Conservation (phyloP, 1,284 basidiomycete species). For the Moniliella sp. region DNA sequence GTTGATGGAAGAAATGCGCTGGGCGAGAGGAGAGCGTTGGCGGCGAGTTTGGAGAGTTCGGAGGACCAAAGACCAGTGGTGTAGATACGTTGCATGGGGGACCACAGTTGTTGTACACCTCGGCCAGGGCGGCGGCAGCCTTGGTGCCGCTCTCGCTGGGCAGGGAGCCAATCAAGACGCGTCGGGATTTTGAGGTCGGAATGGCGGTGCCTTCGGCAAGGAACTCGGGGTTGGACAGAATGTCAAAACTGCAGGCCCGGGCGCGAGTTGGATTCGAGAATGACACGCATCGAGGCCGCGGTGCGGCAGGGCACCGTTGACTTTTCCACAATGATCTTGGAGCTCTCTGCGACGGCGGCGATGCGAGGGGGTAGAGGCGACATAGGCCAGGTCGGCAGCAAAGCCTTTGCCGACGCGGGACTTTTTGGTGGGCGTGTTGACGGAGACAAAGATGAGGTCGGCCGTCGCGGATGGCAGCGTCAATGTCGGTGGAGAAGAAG, state of each 20-base stretch:
- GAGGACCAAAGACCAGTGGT: conserved; percentile 96
- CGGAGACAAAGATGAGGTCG: conserved; percentile 51
- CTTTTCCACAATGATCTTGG: conserved; percentile 98
- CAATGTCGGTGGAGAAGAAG: conserved; percentile 88
- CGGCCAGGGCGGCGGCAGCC: conserved; percentile 54
- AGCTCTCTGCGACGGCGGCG: conserved; percentile 64
- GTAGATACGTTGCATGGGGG: conserved; percentile 65
- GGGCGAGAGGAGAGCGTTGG: conserved; percentile 91
- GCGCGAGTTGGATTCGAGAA: conserved; percentile 89
- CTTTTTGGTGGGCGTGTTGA: conserved; percentile 98
- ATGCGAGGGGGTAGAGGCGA: conserved; percentile 89
- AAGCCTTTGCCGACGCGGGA: conserved; percentile 85
- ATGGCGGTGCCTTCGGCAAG: conserved; percentile 94
- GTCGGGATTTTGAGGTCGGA: too few species aligned
- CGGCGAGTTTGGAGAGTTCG: conserved; percentile 88
- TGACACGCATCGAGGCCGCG: conserved; percentile 92
- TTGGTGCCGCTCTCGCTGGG: conserved; percentile 61
- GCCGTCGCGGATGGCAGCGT: conserved; percentile 76
- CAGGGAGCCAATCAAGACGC: conserved; percentile 86
- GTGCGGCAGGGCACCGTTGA: conserved; percentile 96
- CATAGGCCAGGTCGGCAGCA: conserved; percentile 85
- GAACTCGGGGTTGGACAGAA: conserved; percentile 97
- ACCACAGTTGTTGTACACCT: conserved; percentile 89
- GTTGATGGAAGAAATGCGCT: conserved; percentile 89
- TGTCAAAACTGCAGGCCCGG: conserved; percentile 77